Base-by-base conservation (phyloP, 2,329 filamentous ascomycete genomes). In the Ceratocystis colombiana region DNA sequence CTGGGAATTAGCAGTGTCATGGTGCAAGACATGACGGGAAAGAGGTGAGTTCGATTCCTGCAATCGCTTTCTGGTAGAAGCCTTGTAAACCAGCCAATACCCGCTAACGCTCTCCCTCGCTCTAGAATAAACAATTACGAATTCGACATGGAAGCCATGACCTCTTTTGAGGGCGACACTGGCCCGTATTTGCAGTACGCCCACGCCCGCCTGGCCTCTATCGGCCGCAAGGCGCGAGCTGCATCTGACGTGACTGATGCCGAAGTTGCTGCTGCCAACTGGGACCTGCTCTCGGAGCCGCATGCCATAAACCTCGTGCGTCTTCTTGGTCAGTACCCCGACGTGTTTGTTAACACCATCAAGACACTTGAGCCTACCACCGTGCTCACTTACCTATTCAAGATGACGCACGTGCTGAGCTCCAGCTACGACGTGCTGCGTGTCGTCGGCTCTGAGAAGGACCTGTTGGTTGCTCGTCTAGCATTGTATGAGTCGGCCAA, bases 21-120 rank as follows among this genome's bases (percentile, higher is more conserved):
- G 91, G 90, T 96, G 22, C 93, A 97, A 77, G 94, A 97, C 73
- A 96, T 97, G 90, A 88, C 84, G 70, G 94, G 93, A 75, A 97
- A 96, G 84, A 84, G 69, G 69, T 70, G 37, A 64, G 69, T 48
- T 62, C 25, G 10, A 10, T 50, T 62, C 30, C 10, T 20, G 12
- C 25, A 63, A 30, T 44, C 10, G 61, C 25, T 62, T 65, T 6
- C 15, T 8, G 15, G 15, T 3, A 25, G 22, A 55, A 65, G 67
- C 10, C n/a, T 50, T 50, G 46, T 17, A 25, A 22, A 2, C n/a
- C 46, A 5, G 61, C 69, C 45, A 64, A 69, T 50, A 28, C 33
- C 8, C 6, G 64, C 69, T 57, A 65, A 70, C 55, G 33, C 37
- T 10, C 15, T 33, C 12, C 5, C 20, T n/a, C 17, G 17, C 28